Evolutionary conservation across 768 basidiomycete species (phyloP).

Genomic region (Rhodotorula kratochvilovae): DNA sequence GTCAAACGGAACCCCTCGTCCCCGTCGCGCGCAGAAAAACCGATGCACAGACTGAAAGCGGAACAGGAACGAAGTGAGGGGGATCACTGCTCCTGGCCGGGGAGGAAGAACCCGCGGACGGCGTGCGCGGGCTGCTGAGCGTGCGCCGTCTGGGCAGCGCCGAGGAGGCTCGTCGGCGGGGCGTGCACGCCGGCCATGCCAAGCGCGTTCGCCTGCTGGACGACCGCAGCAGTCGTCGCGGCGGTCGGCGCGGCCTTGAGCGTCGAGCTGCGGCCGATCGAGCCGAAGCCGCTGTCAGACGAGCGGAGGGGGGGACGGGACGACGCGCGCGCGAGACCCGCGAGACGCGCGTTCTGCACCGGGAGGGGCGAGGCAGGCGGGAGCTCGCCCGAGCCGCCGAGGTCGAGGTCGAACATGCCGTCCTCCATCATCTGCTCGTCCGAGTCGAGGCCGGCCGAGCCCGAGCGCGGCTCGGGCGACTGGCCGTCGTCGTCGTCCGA

Average conservation of each 20-base stretch:
- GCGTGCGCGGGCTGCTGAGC: neutral
- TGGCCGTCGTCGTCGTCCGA: constrained; percentile 24
- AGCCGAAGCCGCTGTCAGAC: constrained; percentile 20
- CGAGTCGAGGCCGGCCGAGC: constrained; percentile 14
- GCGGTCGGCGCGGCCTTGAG: neutral
- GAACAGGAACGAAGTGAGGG: neutral
- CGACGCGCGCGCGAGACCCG: neutral
- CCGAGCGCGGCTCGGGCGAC: constrained; percentile 17
- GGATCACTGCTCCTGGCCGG: neutral
- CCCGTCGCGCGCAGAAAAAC: too few relatives aligned
- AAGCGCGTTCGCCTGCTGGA: neutral
- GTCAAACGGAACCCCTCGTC: too few relatives aligned
- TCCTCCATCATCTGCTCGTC: constrained; percentile 36
- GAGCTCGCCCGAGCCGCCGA: constrained; percentile 23
- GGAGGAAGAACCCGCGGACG: neutral
- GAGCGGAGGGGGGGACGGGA: constrained; percentile 17
- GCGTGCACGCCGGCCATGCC: neutral
- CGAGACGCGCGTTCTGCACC: constrained; percentile 5
- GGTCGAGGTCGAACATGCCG: constrained; percentile 41
- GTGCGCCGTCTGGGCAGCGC: neutral
- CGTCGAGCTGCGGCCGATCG: neutral
- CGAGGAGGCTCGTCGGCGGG: neutral
- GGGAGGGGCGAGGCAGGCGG: constrained; percentile 18
- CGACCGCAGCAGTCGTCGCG: neutral
- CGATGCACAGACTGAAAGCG: too few relatives aligned